Evolutionary conservation across 2,329 filamentous ascomycete species (phyloP).

Genomic region (Fusarium tupiense): DNA sequence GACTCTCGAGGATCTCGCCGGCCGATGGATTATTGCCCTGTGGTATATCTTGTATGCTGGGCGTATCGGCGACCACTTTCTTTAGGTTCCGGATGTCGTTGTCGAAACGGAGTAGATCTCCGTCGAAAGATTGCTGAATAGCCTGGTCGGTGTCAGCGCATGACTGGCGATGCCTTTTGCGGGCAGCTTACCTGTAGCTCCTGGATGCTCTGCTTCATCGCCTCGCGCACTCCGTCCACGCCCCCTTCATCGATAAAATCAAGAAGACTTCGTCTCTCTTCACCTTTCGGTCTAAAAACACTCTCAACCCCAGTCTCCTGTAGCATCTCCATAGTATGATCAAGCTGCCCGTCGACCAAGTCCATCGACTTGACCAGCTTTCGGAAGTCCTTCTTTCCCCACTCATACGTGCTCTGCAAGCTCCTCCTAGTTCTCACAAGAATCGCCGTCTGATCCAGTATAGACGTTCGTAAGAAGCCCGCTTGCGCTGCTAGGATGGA

Average conservation of each 20-base stretch:
- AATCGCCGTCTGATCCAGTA: conserved; percentile 65
- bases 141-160: conserved; percentile 51
- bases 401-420: conserved; percentile 65
- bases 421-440: conserved; percentile 61
- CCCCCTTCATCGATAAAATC: conserved; percentile 81
- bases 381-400: conserved; percentile 68
- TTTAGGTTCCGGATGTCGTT: conserved; percentile 75
- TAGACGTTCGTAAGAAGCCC: conserved; percentile 71
- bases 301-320: conserved; percentile 71
- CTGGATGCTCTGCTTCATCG: conserved; percentile 75
- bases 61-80: conserved; percentile 61
- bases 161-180: background rate
- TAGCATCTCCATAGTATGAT: conserved; percentile 73
- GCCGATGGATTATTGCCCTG: conserved; percentile 52
- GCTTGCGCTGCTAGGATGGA: conserved; percentile 77
- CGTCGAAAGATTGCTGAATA: conserved; percentile 78
- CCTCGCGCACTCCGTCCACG: conserved; percentile 72
- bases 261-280: conserved; percentile 70
- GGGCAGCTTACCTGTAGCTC: conserved; percentile 68
- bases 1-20: conserved; percentile 64
- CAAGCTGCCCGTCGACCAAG: conserved; percentile 70
- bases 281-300: conserved; percentile 67
- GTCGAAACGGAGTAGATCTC: conserved; percentile 79
- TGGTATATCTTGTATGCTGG: conserved; percentile 47
- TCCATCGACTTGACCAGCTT: conserved; percentile 73